Conservation (phyloP, 2,329 filamentous ascomycete species). For the Xylariomycetidae sp. region DNA sequence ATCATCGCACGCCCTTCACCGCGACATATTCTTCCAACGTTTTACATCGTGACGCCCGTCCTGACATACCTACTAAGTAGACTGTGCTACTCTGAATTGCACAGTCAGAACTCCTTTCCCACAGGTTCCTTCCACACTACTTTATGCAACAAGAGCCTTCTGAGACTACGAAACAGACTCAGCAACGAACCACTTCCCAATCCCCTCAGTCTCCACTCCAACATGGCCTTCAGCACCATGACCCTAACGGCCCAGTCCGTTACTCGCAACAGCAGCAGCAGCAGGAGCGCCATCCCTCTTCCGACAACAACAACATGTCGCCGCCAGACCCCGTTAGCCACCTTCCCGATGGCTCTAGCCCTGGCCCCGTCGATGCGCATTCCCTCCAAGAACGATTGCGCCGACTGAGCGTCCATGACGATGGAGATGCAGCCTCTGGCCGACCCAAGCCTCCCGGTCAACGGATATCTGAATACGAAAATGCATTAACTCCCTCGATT, state of each 20-base stretch:
- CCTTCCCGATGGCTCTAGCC: conserved; percentile 8
- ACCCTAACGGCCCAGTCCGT: conserved; percentile 33
- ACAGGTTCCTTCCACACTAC: conserved; percentile 36
- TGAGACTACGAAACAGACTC: conserved; percentile 26
- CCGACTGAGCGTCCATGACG: conserved; percentile 43
- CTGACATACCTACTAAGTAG: too few relatives aligned
- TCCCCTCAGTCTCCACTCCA: conserved; percentile 36
- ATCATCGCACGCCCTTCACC: too few relatives aligned
- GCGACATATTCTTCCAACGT: too few relatives aligned
- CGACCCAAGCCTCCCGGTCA: conserved; percentile 39
- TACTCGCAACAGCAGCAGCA: conserved; percentile 25
- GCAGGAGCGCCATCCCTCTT: not conserved
- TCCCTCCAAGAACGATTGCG: conserved; percentile 46
- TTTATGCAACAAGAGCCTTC: conserved; percentile 62
- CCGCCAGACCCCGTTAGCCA: conserved; percentile 10
- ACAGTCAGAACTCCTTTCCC: conserved; percentile 39
- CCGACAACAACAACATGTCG: conserved; percentile 27
- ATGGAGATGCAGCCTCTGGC: conserved; percentile 15
- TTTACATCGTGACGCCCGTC: too few relatives aligned
- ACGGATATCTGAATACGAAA: conserved; percentile 58
- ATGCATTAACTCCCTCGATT: conserved; percentile 45
- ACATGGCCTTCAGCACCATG: conserved; percentile 51
- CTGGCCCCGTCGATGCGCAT: conserved; percentile 33
- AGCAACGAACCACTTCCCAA: conserved; percentile 27
- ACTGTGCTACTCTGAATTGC: conserved; percentile 49